Evolutionary conservation across 1,284 basidiomycete species (phyloP).

Genomic region (Sanghuangporus weigelae): DNA sequence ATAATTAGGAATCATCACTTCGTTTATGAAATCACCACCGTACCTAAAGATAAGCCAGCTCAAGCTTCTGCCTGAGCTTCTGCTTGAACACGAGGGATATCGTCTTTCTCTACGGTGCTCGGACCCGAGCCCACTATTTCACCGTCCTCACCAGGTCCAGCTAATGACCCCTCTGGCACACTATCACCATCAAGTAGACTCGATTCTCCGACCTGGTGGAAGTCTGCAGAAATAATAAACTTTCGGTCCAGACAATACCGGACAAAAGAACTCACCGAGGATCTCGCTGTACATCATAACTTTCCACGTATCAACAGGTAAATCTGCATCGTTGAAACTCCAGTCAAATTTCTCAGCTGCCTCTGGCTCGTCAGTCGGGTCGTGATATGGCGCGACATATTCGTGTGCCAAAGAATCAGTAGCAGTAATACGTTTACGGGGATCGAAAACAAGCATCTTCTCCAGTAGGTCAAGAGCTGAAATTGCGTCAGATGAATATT

Average conservation of each 20-base stretch:
- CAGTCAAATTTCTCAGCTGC: conserved; percentile 97
- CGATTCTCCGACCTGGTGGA: conserved; percentile 67
- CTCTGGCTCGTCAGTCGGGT: conserved; percentile 96
- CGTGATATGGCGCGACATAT: conserved; percentile 97
- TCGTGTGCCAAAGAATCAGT: conserved; percentile 88
- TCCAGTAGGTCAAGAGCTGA: conserved; percentile 93
- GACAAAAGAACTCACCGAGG: conserved; percentile 56
- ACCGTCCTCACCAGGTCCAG: conserved; percentile 46
- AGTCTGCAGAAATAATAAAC: conserved; percentile 40
- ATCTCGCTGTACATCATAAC: conserved; percentile 99
- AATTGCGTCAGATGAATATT: neutral
- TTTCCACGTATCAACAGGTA: conserved; percentile 99
- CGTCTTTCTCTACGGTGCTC: neutral
- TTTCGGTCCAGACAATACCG: neutral
- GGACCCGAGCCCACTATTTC: conserved; percentile 14
- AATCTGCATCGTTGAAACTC: conserved; percentile 99
- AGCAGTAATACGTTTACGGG: conserved; percentile 93
- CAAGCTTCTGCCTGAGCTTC: neutral
- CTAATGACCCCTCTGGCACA: conserved; percentile 59
- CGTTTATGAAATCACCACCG: neutral
- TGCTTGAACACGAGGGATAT: neutral
- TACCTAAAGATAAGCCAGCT: neutral
- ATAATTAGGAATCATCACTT: neutral
- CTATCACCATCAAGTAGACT: conserved; percentile 30
- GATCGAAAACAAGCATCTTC: conserved; percentile 99